A percentile compares a stretch with the other conserved stretches of the same genome.
Evolutionary conservation across 2,329 filamentous ascomycete species (phyloP).

Genomic region (Xylaria hypoxylon): DNA sequence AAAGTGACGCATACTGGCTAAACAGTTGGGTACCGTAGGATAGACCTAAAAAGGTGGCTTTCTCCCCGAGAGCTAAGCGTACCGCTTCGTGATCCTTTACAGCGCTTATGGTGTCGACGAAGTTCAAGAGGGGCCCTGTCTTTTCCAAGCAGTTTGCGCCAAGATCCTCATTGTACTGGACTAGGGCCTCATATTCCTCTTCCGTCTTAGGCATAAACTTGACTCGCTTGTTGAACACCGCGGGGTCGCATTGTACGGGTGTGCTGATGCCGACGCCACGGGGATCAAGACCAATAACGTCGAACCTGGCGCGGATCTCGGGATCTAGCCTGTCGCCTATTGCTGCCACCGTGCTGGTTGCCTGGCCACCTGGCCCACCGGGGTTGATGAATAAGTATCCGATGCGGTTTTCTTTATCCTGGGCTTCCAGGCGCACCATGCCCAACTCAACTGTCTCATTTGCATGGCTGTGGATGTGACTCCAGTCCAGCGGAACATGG

Average conservation of each 20-base stretch:
- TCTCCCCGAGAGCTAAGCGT: constrained; percentile 47
- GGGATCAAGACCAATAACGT: constrained; percentile 58
- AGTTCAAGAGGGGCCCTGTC: constrained; percentile 55
- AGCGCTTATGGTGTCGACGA: constrained; percentile 56
- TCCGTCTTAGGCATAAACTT: constrained; percentile 54
- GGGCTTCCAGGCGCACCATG: constrained; percentile 45
- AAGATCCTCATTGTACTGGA: constrained; percentile 54
- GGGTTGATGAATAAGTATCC: constrained; percentile 58
- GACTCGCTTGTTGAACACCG: constrained; percentile 53
- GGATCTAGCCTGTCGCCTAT: constrained; percentile 41
- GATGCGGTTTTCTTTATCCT: constrained; percentile 45
- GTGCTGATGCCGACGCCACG: constrained; percentile 57
- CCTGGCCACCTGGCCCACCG: constrained; percentile 55
- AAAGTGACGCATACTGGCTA: constrained; percentile 58
- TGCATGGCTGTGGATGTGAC: constrained; percentile 14
- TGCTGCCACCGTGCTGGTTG: constrained; percentile 41
- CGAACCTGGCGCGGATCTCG: constrained; percentile 51
- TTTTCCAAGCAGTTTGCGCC: constrained; percentile 55
- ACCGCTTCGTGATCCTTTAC: constrained; percentile 50
- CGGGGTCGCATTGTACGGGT: constrained; percentile 54
- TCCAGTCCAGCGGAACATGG: constrained; percentile 47
- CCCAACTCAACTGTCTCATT: constrained; percentile 47
- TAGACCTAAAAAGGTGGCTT: constrained; percentile 53
- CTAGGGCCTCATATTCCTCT: constrained; percentile 52
- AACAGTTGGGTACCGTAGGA: constrained; percentile 61